Evolutionary conservation across 2,329 filamentous ascomycete genomes (phyloP).

Genomic region (Sporothrix sp.): DNA sequence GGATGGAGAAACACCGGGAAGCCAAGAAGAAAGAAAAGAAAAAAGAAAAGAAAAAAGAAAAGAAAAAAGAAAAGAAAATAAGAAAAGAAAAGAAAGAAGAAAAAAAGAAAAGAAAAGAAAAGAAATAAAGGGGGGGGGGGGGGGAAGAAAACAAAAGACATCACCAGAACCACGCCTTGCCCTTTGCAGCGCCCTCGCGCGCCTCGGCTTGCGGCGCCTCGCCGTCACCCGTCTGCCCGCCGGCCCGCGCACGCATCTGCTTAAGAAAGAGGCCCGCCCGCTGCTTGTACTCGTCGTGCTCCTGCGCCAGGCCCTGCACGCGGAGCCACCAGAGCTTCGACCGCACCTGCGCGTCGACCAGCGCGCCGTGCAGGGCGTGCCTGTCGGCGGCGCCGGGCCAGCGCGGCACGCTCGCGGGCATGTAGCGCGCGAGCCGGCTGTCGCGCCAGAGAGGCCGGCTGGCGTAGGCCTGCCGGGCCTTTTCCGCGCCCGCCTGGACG

Average conservation of each 20-base stretch:
- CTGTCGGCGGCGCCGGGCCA: neutral
- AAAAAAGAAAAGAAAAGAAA: neutral
- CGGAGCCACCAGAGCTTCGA: slow-evolving; percentile 19
- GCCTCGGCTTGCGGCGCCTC: too few relatives aligned
- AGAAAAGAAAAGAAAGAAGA: neutral
- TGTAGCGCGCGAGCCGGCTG: too few relatives aligned
- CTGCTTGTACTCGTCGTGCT: slow-evolving; percentile 13
- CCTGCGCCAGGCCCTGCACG: slow-evolving; percentile 12
- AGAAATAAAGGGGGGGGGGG: neutral
- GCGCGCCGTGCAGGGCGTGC: neutral
- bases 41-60: neutral
- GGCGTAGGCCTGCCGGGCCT: too few relatives aligned
- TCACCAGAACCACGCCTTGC: neutral
- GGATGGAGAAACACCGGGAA: neutral
- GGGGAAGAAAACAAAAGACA: neutral
- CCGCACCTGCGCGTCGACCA: slow-evolving; percentile 16
- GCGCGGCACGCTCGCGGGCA: too few relatives aligned
- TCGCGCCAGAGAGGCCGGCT: too few relatives aligned
- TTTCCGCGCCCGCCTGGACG: neutral
- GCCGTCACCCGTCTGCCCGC: too few relatives aligned
- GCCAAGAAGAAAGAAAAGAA: neutral
- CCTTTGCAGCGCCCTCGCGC: too few relatives aligned
- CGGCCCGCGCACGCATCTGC: too few relatives aligned
- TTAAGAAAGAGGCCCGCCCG: slow-evolving; percentile 12
- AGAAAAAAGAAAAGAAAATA: neutral